These are phyloP conservation scores for Amanita pallidorosea DNA, from an alignment of 768 basidiomycete species.

Conservation along the genomic window DNA sequence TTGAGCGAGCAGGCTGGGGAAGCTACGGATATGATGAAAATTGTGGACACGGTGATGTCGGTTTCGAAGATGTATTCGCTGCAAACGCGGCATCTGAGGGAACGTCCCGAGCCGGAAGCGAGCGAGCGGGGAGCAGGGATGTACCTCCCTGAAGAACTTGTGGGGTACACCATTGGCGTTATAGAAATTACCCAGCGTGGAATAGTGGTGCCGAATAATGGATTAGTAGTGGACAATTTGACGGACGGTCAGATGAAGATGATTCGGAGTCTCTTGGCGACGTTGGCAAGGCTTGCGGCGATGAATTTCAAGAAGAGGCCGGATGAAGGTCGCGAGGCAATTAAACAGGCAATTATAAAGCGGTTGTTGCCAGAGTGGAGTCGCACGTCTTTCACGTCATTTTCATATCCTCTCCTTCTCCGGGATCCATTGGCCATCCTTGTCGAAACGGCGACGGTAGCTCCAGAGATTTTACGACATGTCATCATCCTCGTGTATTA, in stretches of 20 bases:
- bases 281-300: constrained; percentile 53
- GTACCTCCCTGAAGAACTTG: constrained; percentile 85
- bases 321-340: constrained; percentile 68
- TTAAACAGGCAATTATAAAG: constrained; percentile 82
- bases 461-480: constrained; percentile 82
- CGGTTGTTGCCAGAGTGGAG: constrained; percentile 89
- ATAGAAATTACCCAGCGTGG: constrained; percentile 81
- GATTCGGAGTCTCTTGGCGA: constrained; percentile 66
- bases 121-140: constrained; percentile 76
- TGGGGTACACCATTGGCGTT: constrained; percentile 78
- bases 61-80: constrained; percentile 72
- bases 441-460: constrained; percentile 82
- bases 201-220: constrained; percentile 13
- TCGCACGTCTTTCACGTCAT: constrained; percentile 69
- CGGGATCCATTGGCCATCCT: constrained; percentile 87
- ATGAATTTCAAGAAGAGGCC: constrained; percentile 60
- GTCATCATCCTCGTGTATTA: constrained; percentile 87
- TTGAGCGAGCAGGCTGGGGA: constrained; percentile 40
- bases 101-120: constrained; percentile 58
- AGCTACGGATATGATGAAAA: constrained; percentile 50
- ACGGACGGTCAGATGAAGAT: constrained; percentile 71
- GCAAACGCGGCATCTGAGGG: constrained; percentile 76
- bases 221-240: constrained; percentile 59
- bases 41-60: constrained; percentile 80
- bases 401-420: constrained; percentile 77